These are phyloP conservation scores for Trametopsis cervina DNA, from an alignment of 768 basidiomycete genomes.

Conservation along the genomic window DNA sequence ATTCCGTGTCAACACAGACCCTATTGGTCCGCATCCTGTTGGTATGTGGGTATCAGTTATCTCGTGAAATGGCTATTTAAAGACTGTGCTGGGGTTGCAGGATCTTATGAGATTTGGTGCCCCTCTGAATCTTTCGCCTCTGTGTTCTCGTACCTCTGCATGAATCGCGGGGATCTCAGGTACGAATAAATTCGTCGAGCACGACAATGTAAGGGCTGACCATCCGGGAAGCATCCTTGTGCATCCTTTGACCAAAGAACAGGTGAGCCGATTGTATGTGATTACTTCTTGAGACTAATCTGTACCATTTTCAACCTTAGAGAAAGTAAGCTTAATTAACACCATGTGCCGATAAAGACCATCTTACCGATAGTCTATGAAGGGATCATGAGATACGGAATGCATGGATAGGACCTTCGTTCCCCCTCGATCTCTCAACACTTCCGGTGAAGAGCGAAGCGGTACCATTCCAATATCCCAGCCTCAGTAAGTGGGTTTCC, in stretches of 20 bases:
- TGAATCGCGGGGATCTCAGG: conserved; percentile 67
- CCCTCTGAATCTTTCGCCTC: conserved; percentile 67
- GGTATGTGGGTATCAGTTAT: conserved; percentile 39
- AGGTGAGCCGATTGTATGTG: conserved; percentile 47
- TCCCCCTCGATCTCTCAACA: conserved; percentile 53
- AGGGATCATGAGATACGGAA: conserved; percentile 68
- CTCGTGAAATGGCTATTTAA: too few relatives aligned
- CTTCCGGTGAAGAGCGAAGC: conserved; percentile 46
- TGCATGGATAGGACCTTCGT: conserved; percentile 71
- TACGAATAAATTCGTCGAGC: conserved; percentile 20
- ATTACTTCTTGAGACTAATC: too few relatives aligned
- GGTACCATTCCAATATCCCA: conserved; percentile 64
- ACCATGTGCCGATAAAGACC: neutral
- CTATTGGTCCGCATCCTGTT: conserved; percentile 71
- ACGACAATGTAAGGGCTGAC: neutral
- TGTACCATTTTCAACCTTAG: too few relatives aligned
- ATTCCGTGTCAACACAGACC: conserved; percentile 60
- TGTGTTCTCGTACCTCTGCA: conserved; percentile 70
- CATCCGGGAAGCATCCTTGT: conserved; percentile 69
- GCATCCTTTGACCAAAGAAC: conserved; percentile 66
- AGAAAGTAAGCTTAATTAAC: conserved; percentile 31
- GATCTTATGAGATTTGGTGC: conserved; percentile 79
- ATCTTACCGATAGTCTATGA: too few relatives aligned
- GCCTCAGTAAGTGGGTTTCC: conserved; percentile 20
- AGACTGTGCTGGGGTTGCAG: too few relatives aligned